phyloP scores from a whole-genome alignment of 2,329 filamentous ascomycete genomes.

The Aspergillus awamori region DNA sequence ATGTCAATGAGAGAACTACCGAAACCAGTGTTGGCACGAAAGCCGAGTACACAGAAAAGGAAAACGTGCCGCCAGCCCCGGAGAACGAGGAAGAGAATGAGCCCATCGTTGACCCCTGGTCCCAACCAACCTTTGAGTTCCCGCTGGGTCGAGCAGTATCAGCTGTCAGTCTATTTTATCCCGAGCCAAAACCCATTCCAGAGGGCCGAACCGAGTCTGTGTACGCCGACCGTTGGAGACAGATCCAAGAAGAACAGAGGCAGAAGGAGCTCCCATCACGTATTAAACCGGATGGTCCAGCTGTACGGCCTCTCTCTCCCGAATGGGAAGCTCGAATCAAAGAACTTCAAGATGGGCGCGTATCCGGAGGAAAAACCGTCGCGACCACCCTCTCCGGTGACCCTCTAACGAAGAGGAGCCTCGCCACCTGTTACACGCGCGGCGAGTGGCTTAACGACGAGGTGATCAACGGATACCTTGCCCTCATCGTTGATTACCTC shows the following conservation, averaged over 20 bases:
- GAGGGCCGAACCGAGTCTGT: conserved; percentile 33
- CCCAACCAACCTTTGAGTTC: conserved; percentile 17
- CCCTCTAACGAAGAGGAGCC: conserved; percentile 38
- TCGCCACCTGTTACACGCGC: conserved; percentile 40
- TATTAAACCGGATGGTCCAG: conserved; percentile 30
- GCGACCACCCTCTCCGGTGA: conserved; percentile 40
- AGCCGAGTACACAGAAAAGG: conserved; percentile 11
- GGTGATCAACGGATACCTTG: conserved; percentile 50
- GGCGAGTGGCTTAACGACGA: conserved; percentile 51
- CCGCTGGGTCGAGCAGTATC: conserved; percentile 33
- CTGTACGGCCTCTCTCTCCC: conserved; percentile 38
- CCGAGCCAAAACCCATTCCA: conserved; percentile 26
- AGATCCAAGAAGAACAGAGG: conserved; percentile 30
- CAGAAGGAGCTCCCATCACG: conserved; percentile 25
- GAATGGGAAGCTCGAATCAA: conserved; percentile 42
- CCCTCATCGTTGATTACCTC: conserved; percentile 44
- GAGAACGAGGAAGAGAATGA: conserved; percentile 13
- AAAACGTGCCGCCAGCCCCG: conserved; percentile 19
- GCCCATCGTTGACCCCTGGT: conserved; percentile 26
- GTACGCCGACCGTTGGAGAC: conserved; percentile 31
- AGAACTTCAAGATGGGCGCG: conserved; percentile 28
- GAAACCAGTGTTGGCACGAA: background rate
- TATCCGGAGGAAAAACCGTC: conserved; percentile 29
- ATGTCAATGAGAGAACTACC: background rate
- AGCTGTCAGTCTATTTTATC: conserved; percentile 33